Evolutionary conservation across 2,329 filamentous ascomycete genomes (phyloP).

Genomic region (Penicillium palitans): DNA sequence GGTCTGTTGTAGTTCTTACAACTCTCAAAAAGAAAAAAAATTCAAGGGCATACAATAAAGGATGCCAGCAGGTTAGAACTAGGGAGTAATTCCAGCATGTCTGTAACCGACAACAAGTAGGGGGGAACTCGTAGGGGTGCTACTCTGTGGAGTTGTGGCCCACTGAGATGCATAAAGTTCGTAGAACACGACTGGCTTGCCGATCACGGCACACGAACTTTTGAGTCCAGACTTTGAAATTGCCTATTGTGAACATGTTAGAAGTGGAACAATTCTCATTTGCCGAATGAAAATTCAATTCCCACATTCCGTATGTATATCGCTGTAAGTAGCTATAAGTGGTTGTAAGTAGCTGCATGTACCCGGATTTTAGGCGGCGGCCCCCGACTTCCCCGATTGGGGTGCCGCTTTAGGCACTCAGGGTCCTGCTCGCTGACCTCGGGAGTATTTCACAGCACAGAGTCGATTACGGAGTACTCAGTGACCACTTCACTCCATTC

Average conservation of each 20-base stretch:
- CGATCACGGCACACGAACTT: slow-evolving; percentile 1
- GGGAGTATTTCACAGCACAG: too few relatives aligned
- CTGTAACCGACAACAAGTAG: not conserved
- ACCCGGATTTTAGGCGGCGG: too few relatives aligned
- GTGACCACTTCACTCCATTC: too few relatives aligned
- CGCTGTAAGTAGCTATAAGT: too few relatives aligned
- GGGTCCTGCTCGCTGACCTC: too few relatives aligned
- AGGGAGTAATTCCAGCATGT: not conserved
- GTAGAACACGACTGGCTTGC: not conserved
- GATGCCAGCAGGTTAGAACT: not conserved
- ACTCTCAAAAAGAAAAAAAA: not conserved
- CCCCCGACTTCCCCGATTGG: too few relatives aligned
- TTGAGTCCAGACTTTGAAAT: not conserved
- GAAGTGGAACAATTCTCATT: not conserved
- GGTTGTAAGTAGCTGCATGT: too few relatives aligned
- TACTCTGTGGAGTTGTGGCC: slow-evolving; percentile 2
- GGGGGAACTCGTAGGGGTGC: not conserved
- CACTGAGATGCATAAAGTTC: slow-evolving; percentile 4
- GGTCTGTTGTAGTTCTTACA: not conserved
- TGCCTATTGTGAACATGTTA: not conserved
- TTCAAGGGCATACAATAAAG: not conserved
- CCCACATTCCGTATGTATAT: too few relatives aligned
- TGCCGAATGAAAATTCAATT: not conserved
- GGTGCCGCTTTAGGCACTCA: too few relatives aligned
- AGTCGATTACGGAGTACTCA: too few relatives aligned